Conservation (phyloP, 495 filamentous ascomycete species). For the Tuber melanosporum region DNA sequence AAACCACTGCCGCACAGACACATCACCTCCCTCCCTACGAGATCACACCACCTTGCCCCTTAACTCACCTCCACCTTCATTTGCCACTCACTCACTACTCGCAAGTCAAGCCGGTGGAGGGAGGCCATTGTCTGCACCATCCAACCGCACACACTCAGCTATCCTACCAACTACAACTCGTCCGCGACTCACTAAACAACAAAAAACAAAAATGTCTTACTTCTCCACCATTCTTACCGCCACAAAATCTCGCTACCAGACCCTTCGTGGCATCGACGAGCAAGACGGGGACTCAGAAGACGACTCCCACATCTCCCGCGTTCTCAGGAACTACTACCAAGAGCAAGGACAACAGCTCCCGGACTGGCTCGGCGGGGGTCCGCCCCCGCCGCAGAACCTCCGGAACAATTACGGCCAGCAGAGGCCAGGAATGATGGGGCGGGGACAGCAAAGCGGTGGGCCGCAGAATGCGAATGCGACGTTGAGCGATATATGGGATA, state of each 20-base stretch:
- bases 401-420: constrained; percentile 50
- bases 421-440: constrained; percentile 40
- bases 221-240: constrained; percentile 41
- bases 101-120: neutral
- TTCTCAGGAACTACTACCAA: constrained; percentile 87
- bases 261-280: constrained; percentile 48
- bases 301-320: constrained; percentile 88
- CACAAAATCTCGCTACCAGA: constrained; percentile 40
- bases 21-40: neutral
- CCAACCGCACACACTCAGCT: neutral
- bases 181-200: constrained; percentile 6
- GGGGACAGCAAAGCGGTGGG: constrained; percentile 23
- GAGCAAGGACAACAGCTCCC: constrained; percentile 82
- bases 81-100: neutral
- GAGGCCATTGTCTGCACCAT: neutral
- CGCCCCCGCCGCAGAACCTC: constrained; percentile 52
- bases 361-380: constrained; percentile 76
- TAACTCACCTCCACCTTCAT: neutral
- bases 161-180: neutral
- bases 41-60: neutral
- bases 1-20: neutral
- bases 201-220: constrained; percentile 35
- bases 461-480: constrained; percentile 44
- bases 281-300: constrained; percentile 89
- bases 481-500: constrained; percentile 82